Base-by-base conservation (phyloP, 2,329 filamentous ascomycete species). In the Arthroderma sp. region DNA sequence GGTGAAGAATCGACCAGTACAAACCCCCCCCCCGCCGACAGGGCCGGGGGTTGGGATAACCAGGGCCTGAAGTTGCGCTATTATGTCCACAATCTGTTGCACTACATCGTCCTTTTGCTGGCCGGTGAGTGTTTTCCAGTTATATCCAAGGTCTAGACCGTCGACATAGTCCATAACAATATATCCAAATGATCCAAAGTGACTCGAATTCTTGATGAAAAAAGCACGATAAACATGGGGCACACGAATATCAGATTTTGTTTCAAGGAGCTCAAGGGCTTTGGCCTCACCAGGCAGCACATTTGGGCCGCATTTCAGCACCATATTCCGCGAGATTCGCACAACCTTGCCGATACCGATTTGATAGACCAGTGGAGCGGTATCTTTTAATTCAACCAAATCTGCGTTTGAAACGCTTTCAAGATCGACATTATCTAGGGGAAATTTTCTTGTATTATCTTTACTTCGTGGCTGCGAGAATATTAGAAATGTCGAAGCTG, bases 101-200 rank as follows among this genome's bases (percentile, higher is more conserved):
- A 51, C 46, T 27, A 56, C 42, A 41, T 56, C 41, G 28, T 32
- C 31, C 37, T 53, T 48, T 22, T 50, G 38, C 11, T 51, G 31
- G 31, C 29, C 31, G 40, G 36, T 43, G 31, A 56, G 52, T 6
- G 22, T 6, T 29, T 42, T 45, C 56, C 54, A 58, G 46, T 53
- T 52, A 42, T 50, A 39, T 42, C 53, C 56, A 28, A 59, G 53
- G 5, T 52, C 47, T 44, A 52, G 27, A 4, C 57, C 55, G 31
- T 50, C 29, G 41, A 60, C 52, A 43, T 54, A 58, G 51, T 57
- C 57, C 54, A 60, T 58, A 27, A 58, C 49, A 42, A 57, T 50
- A 38, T 57, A 58, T 9, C 56, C 53, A 22, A 15, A 45, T 3
- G 45, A 55, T n/a, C 50, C 53, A 44, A 53, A 57, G 29, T 53